phyloP scores from a whole-genome alignment of 2,329 filamentous ascomycete genomes.

The Penicillium digitatum region DNA sequence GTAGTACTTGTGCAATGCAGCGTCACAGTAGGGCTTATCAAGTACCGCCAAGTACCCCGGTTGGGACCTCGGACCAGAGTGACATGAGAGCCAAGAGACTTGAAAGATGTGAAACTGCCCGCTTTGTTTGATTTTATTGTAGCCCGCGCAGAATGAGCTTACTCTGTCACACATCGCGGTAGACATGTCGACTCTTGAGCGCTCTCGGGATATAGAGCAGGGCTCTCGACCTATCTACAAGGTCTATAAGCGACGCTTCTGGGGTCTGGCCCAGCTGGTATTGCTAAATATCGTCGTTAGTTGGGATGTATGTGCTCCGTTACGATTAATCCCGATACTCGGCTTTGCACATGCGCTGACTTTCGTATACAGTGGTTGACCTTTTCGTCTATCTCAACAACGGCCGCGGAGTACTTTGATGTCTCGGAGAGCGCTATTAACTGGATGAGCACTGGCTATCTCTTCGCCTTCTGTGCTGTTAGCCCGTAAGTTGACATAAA shows the following conservation, averaged over 20 bases:
- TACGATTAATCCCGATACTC: neutral
- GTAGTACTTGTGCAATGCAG: neutral
- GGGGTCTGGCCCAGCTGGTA: constrained; percentile 77
- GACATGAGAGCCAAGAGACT: neutral
- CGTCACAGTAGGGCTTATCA: neutral
- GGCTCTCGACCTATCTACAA: constrained; percentile 39
- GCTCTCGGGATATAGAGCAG: constrained; percentile 9
- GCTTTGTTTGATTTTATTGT: neutral
- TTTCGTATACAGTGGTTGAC: constrained; percentile 69
- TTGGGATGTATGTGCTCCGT: constrained; percentile 71
- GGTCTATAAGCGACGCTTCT: constrained; percentile 83
- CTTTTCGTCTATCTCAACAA: constrained; percentile 75
- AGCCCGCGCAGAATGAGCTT: neutral
- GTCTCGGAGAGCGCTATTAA: constrained; percentile 76
- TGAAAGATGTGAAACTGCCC: neutral
- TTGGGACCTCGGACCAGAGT: constrained; percentile 2
- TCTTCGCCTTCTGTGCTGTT: constrained; percentile 74
- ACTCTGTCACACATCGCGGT: neutral
- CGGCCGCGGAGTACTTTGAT: constrained; percentile 69
- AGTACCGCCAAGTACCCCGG: constrained; percentile 6
- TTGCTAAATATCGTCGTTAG: constrained; percentile 88
- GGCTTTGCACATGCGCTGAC: neutral
- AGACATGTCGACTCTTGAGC: constrained; percentile 7
- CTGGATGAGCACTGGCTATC: constrained; percentile 84
- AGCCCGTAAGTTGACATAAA: constrained; percentile 53